A percentile compares a stretch with the other conserved stretches of the same genome.
phyloP scores from a whole-genome alignment of 306 rosid species.

The Canavalia gladiata region DNA sequence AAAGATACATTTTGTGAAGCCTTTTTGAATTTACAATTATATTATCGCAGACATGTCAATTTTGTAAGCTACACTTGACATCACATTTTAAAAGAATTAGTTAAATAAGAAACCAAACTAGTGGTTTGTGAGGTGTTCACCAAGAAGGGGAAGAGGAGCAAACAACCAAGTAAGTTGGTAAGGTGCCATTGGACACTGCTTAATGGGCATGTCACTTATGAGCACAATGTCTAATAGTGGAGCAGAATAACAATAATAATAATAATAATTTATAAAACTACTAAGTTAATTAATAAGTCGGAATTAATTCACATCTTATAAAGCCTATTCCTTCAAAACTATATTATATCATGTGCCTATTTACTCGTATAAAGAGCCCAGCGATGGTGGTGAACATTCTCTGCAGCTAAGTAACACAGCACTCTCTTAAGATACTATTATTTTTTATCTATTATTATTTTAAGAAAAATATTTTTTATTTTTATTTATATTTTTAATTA shows the following conservation, averaged over 20 bases:
- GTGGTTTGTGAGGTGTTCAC: slow-evolving; percentile 65
- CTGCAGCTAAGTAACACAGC: background rate
- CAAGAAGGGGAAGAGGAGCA: slow-evolving; percentile 42
- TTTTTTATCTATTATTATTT: too few relatives aligned
- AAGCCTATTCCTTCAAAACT: slow-evolving; percentile 13
- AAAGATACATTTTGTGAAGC: slow-evolving; percentile 57
- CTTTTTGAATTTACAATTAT: slow-evolving; percentile 49
- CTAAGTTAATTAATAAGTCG: background rate
- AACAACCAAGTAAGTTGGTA: slow-evolving; percentile 65
- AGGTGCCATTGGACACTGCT: slow-evolving; percentile 53
- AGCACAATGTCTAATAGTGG: slow-evolving; percentile 56
- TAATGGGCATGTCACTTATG: slow-evolving; percentile 69
- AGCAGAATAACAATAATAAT: slow-evolving; percentile 25
- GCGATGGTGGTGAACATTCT: slow-evolving; percentile 4
- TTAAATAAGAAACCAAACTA: slow-evolving; percentile 47
- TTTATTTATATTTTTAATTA: too few relatives aligned
- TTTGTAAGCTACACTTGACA: slow-evolving; percentile 69
- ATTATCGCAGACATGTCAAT: slow-evolving; percentile 62
- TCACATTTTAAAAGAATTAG: slow-evolving; percentile 59
- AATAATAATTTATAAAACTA: background rate
- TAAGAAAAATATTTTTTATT: too few relatives aligned
- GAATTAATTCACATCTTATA: slow-evolving; percentile 16
- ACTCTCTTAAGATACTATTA: too few relatives aligned
- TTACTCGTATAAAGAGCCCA: background rate
- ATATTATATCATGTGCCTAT: slow-evolving; percentile 26